Conservation (phyloP, 2,329 filamentous ascomycete genomes). For the Hawksworthiomyces lignivorus region DNA sequence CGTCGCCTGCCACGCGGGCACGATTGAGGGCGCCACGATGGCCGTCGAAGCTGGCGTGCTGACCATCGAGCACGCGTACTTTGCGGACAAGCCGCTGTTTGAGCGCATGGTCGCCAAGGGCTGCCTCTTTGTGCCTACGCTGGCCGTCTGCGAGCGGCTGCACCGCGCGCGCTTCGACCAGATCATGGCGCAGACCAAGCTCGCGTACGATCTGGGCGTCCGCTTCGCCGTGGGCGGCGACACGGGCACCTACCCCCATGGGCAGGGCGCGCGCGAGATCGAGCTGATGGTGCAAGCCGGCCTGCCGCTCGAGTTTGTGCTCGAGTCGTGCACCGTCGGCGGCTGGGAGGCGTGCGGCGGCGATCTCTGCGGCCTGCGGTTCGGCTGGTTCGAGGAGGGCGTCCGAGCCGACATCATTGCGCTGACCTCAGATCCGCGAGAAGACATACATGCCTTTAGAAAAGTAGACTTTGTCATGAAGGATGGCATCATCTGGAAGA, state of each 20-base stretch:
- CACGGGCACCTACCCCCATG: constrained; percentile 44
- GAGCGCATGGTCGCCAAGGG: too few species aligned
- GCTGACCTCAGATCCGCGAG: constrained; percentile 37
- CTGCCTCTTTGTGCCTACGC: constrained; percentile 45
- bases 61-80: too few species aligned
- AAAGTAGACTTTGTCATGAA: constrained; percentile 49
- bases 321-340: constrained; percentile 41
- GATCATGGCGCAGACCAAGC: constrained; percentile 32
- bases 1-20: too few species aligned
- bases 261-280: constrained; percentile 43
- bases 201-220: constrained; percentile 38
- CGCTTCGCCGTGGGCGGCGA: constrained; percentile 45
- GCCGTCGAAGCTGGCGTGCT: too few species aligned
- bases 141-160: constrained; percentile 35
- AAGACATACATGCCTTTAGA: too few species aligned
- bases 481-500: constrained; percentile 43
- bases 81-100: too few species aligned
- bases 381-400: constrained; percentile 44
- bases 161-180: constrained; percentile 20
- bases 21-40: too few species aligned
- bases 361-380: constrained; percentile 41
- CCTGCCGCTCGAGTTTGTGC: constrained; percentile 39
- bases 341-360: constrained; percentile 50
- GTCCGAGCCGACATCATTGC: constrained; percentile 43
- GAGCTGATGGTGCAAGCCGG: constrained; percentile 47